Evolutionary conservation across 2,329 filamentous ascomycete genomes (phyloP).

Genomic region (Aureobasidium subglaciale): DNA sequence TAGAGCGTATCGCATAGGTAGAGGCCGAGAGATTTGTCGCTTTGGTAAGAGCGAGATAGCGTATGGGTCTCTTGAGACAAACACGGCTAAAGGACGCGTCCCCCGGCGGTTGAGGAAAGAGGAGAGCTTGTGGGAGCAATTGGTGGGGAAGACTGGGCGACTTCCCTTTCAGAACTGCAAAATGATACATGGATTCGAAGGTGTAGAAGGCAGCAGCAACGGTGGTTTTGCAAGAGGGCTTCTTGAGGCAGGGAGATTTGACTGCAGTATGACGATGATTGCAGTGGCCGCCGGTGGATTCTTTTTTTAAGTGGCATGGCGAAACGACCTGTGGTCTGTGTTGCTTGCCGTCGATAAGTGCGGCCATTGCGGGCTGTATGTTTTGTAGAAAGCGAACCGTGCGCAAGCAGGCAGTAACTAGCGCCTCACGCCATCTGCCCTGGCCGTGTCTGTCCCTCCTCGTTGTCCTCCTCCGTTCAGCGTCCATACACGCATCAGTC

Average conservation of each 20-base stretch:
- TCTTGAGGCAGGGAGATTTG: background rate
- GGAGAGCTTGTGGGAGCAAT: constrained; percentile 3
- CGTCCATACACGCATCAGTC: constrained; percentile 4
- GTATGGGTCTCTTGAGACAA: constrained; percentile 1
- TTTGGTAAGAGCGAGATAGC: background rate
- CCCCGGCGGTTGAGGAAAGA: constrained; percentile 3
- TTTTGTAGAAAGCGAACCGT: background rate
- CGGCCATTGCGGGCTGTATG: constrained; percentile 1
- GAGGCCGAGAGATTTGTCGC: background rate
- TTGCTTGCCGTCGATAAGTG: background rate
- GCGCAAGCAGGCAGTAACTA: background rate
- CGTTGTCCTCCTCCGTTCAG: constrained; percentile 4
- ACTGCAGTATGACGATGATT: constrained; percentile 10
- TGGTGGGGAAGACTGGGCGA: constrained; percentile 6
- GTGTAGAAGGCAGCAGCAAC: background rate
- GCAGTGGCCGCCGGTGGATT: constrained; percentile 10
- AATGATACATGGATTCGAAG: background rate
- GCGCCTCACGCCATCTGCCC: constrained; percentile 7
- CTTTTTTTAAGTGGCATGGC: constrained; percentile 7
- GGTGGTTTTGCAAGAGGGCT: background rate
- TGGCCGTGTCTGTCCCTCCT: constrained; percentile 7
- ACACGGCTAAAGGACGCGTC: background rate
- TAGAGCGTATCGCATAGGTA: background rate
- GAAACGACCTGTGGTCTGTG: constrained; percentile 10
- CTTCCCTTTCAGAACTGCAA: background rate